Evolutionary conservation across 2,329 filamentous ascomycete species (phyloP), one percentile per base, ranked within the genome.

Genomic region (Apiospora malaysiana): DNA sequence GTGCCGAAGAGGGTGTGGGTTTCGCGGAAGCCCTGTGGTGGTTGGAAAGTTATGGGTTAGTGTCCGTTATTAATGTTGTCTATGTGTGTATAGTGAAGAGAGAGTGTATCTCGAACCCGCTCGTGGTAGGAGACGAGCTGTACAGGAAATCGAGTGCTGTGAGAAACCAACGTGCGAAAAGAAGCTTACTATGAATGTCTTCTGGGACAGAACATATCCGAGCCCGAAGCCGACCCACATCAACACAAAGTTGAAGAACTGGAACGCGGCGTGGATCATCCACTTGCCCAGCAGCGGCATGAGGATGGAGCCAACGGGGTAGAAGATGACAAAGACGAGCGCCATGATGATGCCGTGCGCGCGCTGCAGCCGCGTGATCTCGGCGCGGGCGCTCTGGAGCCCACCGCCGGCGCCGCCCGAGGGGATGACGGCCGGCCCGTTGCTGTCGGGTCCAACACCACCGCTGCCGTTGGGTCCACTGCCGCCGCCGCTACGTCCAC

Each of bases 301-400:
- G 51, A 90, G 77, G 4, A 89, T 81, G 10, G 90, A 84, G 6
- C 89, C 90, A 2, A 91, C 74, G 0, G 90, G 90, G 73, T 90
- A 91, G 27, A 90, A 80, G 16, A 88, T 75, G 4, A 88, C 84
- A 73, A 91, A 89, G 23, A 87, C 86, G 65, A 91, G 76, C 37
- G 85, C 85, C 89, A 92, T 90, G 75, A 92, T 81, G 74, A 90
- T 83, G 67, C 89, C 90, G 72, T 91, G 89, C 0, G 85, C 82
- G 0, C 74, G 79, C 7, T 83, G 77, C 21, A 84, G 66, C 1
- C 70, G 72, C 73, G n/a, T 72, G 71, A 65, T 75, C 69, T 63
- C 8, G 59, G 70, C 3, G 70, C 71, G 70, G 68, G 69, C 71
- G 66, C 70, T 74, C 18, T 37, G 69, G 63, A 47, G 51, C 47